These are phyloP conservation scores for Lathyrus sativus DNA, from an alignment of 306 rosid species.

Conservation along the genomic window DNA sequence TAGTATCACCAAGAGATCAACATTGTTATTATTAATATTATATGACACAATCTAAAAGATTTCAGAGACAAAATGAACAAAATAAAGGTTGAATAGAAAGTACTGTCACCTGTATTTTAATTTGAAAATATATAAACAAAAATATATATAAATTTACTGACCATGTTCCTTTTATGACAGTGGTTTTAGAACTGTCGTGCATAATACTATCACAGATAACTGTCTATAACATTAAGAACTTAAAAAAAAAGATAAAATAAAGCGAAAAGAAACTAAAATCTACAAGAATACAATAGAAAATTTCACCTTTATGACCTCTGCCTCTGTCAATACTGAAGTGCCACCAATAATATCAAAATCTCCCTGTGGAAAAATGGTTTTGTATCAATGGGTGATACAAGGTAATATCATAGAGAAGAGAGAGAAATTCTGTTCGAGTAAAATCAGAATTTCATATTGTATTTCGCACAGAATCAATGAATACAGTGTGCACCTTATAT, in stretches of 20 bases:
- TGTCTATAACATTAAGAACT: slow-evolving; percentile 28
- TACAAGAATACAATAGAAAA: slow-evolving; percentile 28
- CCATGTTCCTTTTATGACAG: slow-evolving; percentile 28
- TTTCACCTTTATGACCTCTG: slow-evolving; percentile 87
- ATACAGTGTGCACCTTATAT: no score
- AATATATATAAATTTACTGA: slow-evolving; percentile 4
- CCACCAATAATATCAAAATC: slow-evolving; percentile 98
- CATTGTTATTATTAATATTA: neutral
- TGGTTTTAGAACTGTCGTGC: slow-evolving; percentile 9
- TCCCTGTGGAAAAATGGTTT: slow-evolving; percentile 61
- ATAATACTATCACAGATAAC: slow-evolving; percentile 16
- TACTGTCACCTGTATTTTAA: slow-evolving; percentile 26
- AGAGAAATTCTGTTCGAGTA: no score
- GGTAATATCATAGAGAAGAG: no score
- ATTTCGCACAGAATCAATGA: no score
- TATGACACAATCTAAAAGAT: slow-evolving; percentile 22
- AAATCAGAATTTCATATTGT: no score
- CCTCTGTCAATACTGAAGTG: slow-evolving; percentile 76
- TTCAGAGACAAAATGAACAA: slow-evolving; percentile 27
- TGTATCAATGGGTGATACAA: neutral
- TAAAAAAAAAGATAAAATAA: slow-evolving; percentile 23
- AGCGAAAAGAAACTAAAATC: slow-evolving; percentile 15
- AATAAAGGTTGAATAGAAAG: slow-evolving; percentile 9
- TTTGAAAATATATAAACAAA: neutral
- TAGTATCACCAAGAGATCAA: slow-evolving; percentile 18